Evolutionary conservation across 306 rosid genomes (phyloP), one percentile per base, ranked within the genome.

Genomic region (Luffa acutangula): DNA sequence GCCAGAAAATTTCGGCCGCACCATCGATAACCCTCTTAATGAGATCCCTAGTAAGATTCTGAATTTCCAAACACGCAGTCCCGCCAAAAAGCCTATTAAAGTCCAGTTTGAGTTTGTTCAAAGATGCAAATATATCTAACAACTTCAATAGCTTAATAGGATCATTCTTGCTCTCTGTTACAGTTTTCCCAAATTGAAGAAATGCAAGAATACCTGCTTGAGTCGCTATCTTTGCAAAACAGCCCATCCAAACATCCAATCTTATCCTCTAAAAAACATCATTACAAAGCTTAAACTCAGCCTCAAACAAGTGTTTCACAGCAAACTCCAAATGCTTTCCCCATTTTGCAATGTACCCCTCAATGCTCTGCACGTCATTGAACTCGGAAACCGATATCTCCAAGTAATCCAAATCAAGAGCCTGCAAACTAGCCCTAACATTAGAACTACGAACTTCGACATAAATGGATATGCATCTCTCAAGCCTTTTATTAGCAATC

Each of bases 321-420:
- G 99, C 98, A 88, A 96, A 96, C 87, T 96, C 99, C 80, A 96
- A 86, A 89, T 96, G 99, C 85, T 81, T 96, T 56, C 99, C 99
- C 99, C 99, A 96, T 76, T 96, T 91, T 11, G 85, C 87, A 54
- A 96, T 93, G 82, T 93, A 89, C 59, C 87, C 98, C 78, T 93
- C 99, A 46, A 96, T 93, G 88, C 96, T 91, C 73, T 90, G 98
- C 82, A 96, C 98, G 73, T 96, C 94, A 86, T 96, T 96, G 84
- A 93, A 93, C 80, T 96, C 99, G 4, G 98, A 78, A 74, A 90
- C 85, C 1, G 99, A 93, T 57, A 93, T 90, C 88, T 91, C 98
- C 74, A 96, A 96, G 83, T 96, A 96, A 87, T 96, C 97, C 91
- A 96, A 86, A 87, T 90, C 86, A 45, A 96, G 89, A 58, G 94